Evolutionary conservation across 768 basidiomycete species (phyloP), one percentile per base, ranked within the genome.

Genomic region (Multifurca ochricompacta): DNA sequence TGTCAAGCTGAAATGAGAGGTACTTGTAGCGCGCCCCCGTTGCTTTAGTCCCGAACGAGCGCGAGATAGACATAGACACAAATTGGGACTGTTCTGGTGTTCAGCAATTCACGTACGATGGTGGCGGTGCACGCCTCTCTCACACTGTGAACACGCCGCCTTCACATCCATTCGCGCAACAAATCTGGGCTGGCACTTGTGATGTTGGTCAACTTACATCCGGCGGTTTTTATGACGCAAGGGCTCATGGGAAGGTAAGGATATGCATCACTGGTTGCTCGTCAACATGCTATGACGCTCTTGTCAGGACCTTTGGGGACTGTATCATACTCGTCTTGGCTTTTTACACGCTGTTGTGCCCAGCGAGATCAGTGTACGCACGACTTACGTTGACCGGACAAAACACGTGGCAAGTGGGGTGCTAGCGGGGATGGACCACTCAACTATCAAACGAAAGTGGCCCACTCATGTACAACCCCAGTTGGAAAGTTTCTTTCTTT

Each of bases 141-240:
- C 74, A 77, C 55, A 51, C 72, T 37, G 72, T 69, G 3, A 43
- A 52, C 35, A 68, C 66, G 34, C 73, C 74, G 3, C 44, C 67
- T 21, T 68, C 65, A 64, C 75, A 77, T 50, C 75, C 75, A 1
- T 77, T 75, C 57, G 63, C 69, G 13, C 62, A 59, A 18, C 66
- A 66, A 35, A 69, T 77, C 1, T 77, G 76, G 75, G 61, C 70
- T n/a, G 76, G 76, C 16, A 71, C 69, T 4, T 77, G 76, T 59
- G 72, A 76, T 58, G 54, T 67, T 9, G 76, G 76, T 9, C 76
- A 77, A 48, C 67, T 77, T 43, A 77, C 76, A 6, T 56, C 62
- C 0, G 73, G 62, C 21, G 76, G 75, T 2, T 62, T 76, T 8
- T 63, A 70, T 21, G 75, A 77, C 41, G 68, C 74, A 11, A 54